A percentile compares a stretch with the other conserved stretches of the same genome.
Conservation (phyloP, 768 basidiomycete species). For the Rhodotorula sphaerocarpa region DNA sequence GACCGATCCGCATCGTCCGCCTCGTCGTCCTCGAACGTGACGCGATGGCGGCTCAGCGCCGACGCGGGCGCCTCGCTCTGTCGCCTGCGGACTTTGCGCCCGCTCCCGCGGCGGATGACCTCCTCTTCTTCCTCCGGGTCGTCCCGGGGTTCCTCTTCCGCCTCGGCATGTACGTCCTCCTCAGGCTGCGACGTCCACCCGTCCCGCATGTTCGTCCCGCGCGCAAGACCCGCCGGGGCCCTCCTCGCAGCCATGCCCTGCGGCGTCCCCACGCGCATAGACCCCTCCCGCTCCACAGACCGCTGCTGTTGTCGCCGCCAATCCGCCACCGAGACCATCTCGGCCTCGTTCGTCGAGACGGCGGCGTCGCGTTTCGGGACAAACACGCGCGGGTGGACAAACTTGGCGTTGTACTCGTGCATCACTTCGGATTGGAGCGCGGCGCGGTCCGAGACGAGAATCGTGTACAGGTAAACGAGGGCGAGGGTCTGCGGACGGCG, state of each 20-base stretch:
- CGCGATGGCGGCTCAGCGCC: too few relatives aligned
- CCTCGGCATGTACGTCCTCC: background rate
- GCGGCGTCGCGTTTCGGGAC: constrained; percentile 18
- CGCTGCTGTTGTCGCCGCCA: too few relatives aligned
- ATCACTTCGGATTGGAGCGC: constrained; percentile 32
- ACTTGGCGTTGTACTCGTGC: constrained; percentile 36
- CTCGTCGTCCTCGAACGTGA: too few relatives aligned
- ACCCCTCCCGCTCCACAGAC: background rate
- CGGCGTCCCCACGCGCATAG: background rate
- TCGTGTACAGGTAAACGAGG: constrained; percentile 31
- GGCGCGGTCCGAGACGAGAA: constrained; percentile 26
- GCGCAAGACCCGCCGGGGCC: too few relatives aligned
- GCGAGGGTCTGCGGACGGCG: constrained; percentile 19
- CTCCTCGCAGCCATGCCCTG: too few relatives aligned
- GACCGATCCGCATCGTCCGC: too few relatives aligned
- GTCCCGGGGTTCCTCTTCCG: too few relatives aligned
- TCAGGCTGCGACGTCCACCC: too few relatives aligned
- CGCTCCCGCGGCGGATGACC: background rate
- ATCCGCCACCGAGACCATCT: constrained; percentile 4
- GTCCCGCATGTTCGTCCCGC: background rate
- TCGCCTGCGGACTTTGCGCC: constrained; percentile 7
- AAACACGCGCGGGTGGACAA: constrained; percentile 31
- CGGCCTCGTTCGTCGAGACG: constrained; percentile 23
- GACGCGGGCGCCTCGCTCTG: background rate
- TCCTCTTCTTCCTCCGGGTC: background rate